Evolutionary conservation across 2,329 filamentous ascomycete species (phyloP).

Genomic region (Phialophora tarda): DNA sequence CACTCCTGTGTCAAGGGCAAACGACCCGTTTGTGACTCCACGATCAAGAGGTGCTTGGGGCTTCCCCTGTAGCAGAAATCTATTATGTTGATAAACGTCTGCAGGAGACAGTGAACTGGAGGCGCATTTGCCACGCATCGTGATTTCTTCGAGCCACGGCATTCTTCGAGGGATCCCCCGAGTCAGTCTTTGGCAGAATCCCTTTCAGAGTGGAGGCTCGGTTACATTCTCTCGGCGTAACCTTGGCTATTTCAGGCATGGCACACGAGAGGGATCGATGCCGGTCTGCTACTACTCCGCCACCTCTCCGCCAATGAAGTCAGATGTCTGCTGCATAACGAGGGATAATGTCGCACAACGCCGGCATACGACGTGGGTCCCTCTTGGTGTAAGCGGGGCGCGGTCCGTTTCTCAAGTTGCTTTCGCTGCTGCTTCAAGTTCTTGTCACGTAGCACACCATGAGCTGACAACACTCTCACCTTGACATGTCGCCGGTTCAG

Average conservation of each 20-base stretch:
- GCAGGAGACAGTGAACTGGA: neutral
- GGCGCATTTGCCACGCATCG: neutral
- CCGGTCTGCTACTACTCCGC: neutral
- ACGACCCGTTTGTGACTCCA: neutral
- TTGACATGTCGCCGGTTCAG: neutral
- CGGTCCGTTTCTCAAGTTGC: neutral
- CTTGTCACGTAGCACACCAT: neutral
- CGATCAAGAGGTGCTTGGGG: neutral
- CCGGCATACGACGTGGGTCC: neutral
- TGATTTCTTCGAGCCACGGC: neutral
- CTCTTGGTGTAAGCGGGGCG: neutral
- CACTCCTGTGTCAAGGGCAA: neutral
- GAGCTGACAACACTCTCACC: neutral
- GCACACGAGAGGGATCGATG: neutral
- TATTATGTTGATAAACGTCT: neutral
- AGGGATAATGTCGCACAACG: constrained; percentile 5
- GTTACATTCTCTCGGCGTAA: neutral
- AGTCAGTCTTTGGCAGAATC: neutral
- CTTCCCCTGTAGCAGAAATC: neutral
- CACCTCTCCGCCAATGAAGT: neutral
- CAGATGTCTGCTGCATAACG: no score
- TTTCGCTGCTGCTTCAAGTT: neutral
- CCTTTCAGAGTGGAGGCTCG: neutral
- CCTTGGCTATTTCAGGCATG: constrained; percentile 3
- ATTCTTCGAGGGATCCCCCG: neutral